Conservation (phyloP, 192 early-diverging fungal species). For the Coemansia sp. region DNA sequence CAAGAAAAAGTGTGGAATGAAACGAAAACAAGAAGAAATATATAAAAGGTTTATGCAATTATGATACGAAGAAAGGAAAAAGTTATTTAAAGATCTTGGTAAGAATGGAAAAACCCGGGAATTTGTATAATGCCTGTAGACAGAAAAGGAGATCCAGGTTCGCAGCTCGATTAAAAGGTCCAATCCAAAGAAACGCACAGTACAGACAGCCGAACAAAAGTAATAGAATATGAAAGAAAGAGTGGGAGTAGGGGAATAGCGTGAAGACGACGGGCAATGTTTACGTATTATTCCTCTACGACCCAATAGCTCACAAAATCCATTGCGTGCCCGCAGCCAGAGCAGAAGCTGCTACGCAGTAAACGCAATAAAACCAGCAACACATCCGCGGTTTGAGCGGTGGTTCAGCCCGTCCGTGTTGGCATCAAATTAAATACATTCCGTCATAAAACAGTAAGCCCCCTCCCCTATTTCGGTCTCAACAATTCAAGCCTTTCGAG, state of each 20-base stretch:
- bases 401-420: not conserved
- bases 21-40: constrained; percentile 11
- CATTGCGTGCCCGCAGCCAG: not conserved
- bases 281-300: not conserved
- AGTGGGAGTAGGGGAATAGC: not conserved
- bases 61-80: not conserved
- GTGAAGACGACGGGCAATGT: constrained; percentile 9
- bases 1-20: constrained; percentile 9
- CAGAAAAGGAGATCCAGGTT: not conserved
- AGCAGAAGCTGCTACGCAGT: constrained; percentile 17
- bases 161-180: not conserved
- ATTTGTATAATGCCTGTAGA: not conserved
- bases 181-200: not conserved
- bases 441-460: constrained; percentile 23
- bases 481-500: not conserved
- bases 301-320: not conserved
- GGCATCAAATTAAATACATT: constrained; percentile 24
- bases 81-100: not conserved
- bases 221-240: constrained; percentile 3
- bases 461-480: constrained; percentile 17
- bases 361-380: constrained; percentile 5
- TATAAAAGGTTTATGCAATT: constrained; percentile 1
- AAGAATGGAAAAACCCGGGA: not conserved
- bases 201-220: not conserved
- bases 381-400: constrained; percentile 12